These are phyloP conservation scores for Diaporthe citrichinensis DNA, from an alignment of 2,329 filamentous ascomycete genomes.

Conservation along the genomic window DNA sequence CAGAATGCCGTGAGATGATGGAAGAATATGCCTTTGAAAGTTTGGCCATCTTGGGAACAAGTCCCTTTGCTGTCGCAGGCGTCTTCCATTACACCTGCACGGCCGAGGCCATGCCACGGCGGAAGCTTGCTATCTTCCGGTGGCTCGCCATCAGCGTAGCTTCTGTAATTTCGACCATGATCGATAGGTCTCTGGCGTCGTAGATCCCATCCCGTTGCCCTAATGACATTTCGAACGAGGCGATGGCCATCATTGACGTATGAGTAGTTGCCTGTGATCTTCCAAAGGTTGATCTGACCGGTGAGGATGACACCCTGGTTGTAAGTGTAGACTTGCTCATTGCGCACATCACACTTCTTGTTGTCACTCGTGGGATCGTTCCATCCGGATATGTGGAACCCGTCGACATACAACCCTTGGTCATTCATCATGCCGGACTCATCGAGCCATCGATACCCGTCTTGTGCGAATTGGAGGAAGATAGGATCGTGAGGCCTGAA, in stretches of 20 bases:
- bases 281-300: constrained; percentile 84
- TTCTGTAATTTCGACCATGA: constrained; percentile 39
- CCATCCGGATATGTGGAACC: constrained; percentile 85
- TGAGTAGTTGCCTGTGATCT: constrained; percentile 77
- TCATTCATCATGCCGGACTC: constrained; percentile 84
- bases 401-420: constrained; percentile 84
- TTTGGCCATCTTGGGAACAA: constrained; percentile 88
- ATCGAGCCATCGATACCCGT: constrained; percentile 86
- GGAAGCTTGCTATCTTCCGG: constrained; percentile 56
- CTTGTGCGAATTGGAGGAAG: constrained; percentile 80
- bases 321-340: constrained; percentile 95
- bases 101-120: constrained; percentile 81
- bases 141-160: constrained; percentile 44
- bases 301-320: constrained; percentile 94
- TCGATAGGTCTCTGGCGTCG: constrained; percentile 58
- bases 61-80: constrained; percentile 80
- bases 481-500: constrained; percentile 67
- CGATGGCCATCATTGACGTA: constrained; percentile 85
- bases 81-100: constrained; percentile 86
- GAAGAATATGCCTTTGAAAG: constrained; percentile 96
- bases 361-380: constrained; percentile 72
- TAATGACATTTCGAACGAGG: constrained; percentile 81
- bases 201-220: constrained; percentile 82
- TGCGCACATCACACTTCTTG: constrained; percentile 81
- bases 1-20: constrained; percentile 89